A percentile compares a stretch with the other conserved stretches of the same genome.
phyloP scores from a whole-genome alignment of 345 rosid species.

The Citrus cavaleriei region DNA sequence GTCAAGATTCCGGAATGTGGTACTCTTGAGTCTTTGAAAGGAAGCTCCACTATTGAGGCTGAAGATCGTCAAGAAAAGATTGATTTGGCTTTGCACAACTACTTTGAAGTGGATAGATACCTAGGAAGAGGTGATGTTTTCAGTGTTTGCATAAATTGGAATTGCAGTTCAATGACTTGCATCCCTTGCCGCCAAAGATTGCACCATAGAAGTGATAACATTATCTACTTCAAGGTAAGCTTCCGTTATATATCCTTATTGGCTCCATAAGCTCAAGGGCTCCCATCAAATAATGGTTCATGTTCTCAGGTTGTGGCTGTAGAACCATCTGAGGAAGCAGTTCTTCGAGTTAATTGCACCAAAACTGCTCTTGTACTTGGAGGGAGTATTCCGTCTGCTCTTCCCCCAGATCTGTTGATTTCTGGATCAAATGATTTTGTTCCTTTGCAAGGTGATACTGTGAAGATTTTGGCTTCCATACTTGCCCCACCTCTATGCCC shows the following conservation, averaged over 20 bases:
- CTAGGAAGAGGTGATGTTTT: constrained; percentile 74
- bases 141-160: constrained; percentile 58
- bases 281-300: constrained; percentile 23
- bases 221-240: constrained; percentile 77
- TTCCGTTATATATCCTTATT: neutral
- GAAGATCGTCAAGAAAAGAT: constrained; percentile 85
- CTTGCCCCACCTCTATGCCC: constrained; percentile 82
- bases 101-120: constrained; percentile 75
- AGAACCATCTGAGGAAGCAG: constrained; percentile 82
- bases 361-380: constrained; percentile 96
- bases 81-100: constrained; percentile 72
- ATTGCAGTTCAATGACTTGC: constrained; percentile 71
- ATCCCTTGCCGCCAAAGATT: constrained; percentile 59
- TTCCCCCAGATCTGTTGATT: constrained; percentile 73
- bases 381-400: constrained; percentile 66
- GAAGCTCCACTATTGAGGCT: constrained; percentile 57
- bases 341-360: constrained; percentile 68
- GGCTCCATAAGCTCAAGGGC: neutral
- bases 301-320: constrained; percentile 70
- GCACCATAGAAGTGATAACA: constrained; percentile 25
- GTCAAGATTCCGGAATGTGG: constrained; percentile 94
- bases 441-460: constrained; percentile 65
- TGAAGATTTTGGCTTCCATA: constrained; percentile 69
- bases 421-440: constrained; percentile 38
- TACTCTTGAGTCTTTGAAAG: constrained; percentile 56